Conservation (phyloP, 164 flowering plant species). For the Piper longum region DNA sequence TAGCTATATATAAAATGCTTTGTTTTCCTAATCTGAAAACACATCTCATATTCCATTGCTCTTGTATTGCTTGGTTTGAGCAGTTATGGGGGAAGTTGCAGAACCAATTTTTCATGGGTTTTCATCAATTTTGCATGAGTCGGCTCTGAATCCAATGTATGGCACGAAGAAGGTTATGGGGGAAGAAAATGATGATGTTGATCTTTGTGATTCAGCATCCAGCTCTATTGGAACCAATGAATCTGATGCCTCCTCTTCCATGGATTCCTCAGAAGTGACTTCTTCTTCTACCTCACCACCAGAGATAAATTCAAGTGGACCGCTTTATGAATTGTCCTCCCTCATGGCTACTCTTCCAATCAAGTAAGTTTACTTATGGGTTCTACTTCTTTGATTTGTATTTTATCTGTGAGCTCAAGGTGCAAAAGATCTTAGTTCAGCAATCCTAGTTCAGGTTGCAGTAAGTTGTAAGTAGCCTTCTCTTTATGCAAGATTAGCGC, state of each 20-base stretch:
- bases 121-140: neutral
- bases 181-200: conserved; percentile 3
- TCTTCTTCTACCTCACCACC: conserved; percentile 19
- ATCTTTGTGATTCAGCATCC: conserved; percentile 12
- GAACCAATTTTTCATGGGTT: conserved; percentile 8
- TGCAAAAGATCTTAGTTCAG: neutral
- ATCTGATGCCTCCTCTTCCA: conserved; percentile 23
- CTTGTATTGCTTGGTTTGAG: neutral
- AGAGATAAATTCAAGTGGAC: conserved; percentile 25
- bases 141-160: neutral
- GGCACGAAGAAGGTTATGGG: neutral
- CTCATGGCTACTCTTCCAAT: conserved; percentile 74
- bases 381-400: neutral
- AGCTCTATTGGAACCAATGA: conserved; percentile 17
- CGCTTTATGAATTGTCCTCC: conserved; percentile 57
- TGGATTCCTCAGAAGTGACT: conserved; percentile 36
- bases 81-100: conserved; percentile 16
- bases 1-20: no score
- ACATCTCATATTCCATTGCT: no score
- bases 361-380: conserved; percentile 32
- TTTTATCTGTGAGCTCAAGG: neutral
- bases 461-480: no score
- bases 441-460: neutral
- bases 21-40: no score
- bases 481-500: no score